Base-by-base conservation (phyloP, 495 filamentous ascomycete species). In the Cenococcum geophilum region DNA sequence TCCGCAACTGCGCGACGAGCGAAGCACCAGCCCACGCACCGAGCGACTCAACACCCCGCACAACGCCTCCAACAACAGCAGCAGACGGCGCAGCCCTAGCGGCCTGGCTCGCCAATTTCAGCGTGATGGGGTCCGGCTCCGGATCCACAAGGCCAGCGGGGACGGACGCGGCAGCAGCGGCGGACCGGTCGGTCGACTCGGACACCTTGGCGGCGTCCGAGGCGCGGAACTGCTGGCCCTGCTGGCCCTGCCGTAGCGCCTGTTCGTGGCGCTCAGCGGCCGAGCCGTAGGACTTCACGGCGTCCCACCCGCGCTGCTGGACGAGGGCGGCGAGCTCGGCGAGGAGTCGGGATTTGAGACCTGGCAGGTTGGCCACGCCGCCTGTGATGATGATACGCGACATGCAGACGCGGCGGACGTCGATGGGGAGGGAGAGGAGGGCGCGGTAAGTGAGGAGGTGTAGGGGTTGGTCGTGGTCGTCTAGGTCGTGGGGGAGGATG, bases 1-100 rank as follows among this genome's bases (percentile, higher is more conserved):
- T 78, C 65, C 91, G 91, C 65, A 96, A 50, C 21, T 62, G 75
- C 0, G 86, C 86, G 1, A 92, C 74, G 55, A 98, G 70, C 74
- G 91, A 96, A 4, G 86, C 91, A 18, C 93, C 93, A 37, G 85
- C 83, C 92, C 93, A 98, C 5, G 89, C 78, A 0, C 93, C 93
- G 0, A 97, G 76, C 5, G 87, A 89, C 67, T 95, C 88, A 12
- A 97, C 76, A 16, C 86, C 88, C 1, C 89, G 82, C 22, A 96
- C 73, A 18, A 81, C 71, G 6, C 88, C 89, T 18, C 80, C 75
- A 50, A 80, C 35, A 42, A n/a, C 50, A 5, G 47, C 23, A 5
- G 59, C 36, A 18, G 68, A 58, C 16, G 69, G 64, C 10, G 52
- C 59, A 22, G 56, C 50, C 20, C 48, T 60, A 4, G 59, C 22